phyloP scores from a whole-genome alignment of 2,329 filamentous ascomycete species.

The Sporothrix protearum region DNA sequence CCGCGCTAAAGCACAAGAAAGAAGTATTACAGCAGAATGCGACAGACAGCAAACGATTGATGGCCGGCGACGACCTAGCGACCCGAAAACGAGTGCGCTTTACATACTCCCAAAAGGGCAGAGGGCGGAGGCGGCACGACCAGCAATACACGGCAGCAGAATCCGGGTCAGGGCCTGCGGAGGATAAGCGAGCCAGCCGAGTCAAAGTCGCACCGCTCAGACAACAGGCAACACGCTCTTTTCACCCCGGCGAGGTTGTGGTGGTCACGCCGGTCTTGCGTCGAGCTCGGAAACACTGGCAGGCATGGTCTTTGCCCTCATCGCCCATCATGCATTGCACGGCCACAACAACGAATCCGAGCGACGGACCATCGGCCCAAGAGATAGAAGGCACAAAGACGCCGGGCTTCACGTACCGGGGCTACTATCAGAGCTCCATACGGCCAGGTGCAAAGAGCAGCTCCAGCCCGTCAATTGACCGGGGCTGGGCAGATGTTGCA shows the following conservation, averaged over 20 bases:
- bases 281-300: constrained; percentile 32
- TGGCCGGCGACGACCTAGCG: neutral
- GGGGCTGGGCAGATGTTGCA: constrained; percentile 38
- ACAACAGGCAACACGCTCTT: constrained; percentile 8
- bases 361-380: neutral
- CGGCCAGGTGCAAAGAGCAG: neutral
- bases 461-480: constrained; percentile 33
- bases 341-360: neutral
- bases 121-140: constrained; percentile 2
- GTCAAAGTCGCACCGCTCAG: neutral
- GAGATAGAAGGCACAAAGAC: neutral
- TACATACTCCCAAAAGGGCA: constrained; percentile 30
- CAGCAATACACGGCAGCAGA: neutral
- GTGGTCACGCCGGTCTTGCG: constrained; percentile 36
- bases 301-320: constrained; percentile 27
- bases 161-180: neutral
- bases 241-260: constrained; percentile 30
- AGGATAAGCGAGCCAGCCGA: neutral
- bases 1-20: neutral
- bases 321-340: constrained; percentile 30
- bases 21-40: neutral
- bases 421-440: constrained; percentile 15
- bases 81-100: constrained; percentile 28
- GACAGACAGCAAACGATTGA: constrained; percentile 4
- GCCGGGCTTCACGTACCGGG: neutral